phyloP scores from a whole-genome alignment of 306 rosid genomes.

The Malus orientalis region DNA sequence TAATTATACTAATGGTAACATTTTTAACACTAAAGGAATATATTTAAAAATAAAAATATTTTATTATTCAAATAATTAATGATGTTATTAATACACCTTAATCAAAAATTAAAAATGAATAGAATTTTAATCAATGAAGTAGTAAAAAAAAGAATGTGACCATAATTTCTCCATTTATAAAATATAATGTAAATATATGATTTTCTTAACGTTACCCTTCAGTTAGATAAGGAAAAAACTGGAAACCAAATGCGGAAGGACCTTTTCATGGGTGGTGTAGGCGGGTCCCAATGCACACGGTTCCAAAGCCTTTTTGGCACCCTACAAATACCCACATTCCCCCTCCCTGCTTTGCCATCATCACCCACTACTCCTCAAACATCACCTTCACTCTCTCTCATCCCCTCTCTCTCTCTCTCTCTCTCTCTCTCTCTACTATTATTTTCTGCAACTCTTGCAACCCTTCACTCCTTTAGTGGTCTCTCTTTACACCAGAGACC shows the following conservation, averaged over 20 bases:
- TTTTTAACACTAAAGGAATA: too few relatives aligned
- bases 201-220: too few relatives aligned
- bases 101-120: too few relatives aligned
- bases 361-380: constrained; percentile 25
- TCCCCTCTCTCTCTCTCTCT: background rate
- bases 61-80: too few relatives aligned
- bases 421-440: background rate
- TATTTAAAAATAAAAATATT: too few relatives aligned
- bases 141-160: too few relatives aligned
- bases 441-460: constrained; percentile 28
- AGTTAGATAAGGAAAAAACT: background rate
- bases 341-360: constrained; percentile 24
- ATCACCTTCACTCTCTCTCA: constrained; percentile 3
- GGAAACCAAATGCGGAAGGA: constrained; percentile 5
- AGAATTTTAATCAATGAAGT: too few relatives aligned
- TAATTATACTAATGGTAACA: too few relatives aligned
- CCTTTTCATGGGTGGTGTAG: constrained; percentile 38
- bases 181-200: too few relatives aligned
- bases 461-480: constrained; percentile 37
- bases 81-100: too few relatives aligned
- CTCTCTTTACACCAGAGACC: constrained; percentile 30
- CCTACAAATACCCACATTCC: constrained; percentile 72
- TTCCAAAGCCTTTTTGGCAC: constrained; percentile 38
- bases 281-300: constrained; percentile 68
- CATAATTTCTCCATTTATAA: too few relatives aligned